Conservation (phyloP, 768 basidiomycete species). For the Trichaptum fuscoviolaceum region DNA sequence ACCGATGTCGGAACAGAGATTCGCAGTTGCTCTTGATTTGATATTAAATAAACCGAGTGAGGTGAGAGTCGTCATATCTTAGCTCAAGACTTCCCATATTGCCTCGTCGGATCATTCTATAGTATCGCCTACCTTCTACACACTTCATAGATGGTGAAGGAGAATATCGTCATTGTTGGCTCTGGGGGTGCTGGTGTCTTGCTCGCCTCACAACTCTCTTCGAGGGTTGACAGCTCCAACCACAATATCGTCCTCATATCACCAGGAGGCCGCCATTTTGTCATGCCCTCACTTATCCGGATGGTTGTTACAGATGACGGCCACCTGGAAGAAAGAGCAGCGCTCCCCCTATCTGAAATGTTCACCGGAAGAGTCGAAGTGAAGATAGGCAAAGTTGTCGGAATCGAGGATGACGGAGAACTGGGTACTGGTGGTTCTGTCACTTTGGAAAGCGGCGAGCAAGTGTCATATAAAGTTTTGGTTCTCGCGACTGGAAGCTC, state of each 20-base stretch:
- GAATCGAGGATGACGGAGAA: slow-evolving; percentile 1
- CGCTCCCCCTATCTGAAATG: slow-evolving; percentile 9
- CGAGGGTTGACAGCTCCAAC: slow-evolving; percentile 6
- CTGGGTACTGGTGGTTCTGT: slow-evolving; percentile 10
- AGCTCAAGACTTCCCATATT: no score
- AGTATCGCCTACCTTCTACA: background rate
- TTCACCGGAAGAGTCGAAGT: slow-evolving; percentile 11
- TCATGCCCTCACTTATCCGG: slow-evolving; percentile 7
- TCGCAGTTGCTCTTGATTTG: no score
- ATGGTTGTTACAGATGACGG: slow-evolving; percentile 11
- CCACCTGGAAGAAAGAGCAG: slow-evolving; percentile 8
- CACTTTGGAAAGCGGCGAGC: slow-evolving; percentile 14
- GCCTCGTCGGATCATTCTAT: no score
- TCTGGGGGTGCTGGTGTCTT: slow-evolving; percentile 10
- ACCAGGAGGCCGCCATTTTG: slow-evolving; percentile 4
- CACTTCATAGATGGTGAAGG: background rate
- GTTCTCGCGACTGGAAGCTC: slow-evolving; percentile 17
- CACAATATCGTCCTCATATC: slow-evolving; percentile 8
- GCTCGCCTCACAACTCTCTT: slow-evolving; percentile 8
- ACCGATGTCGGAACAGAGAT: no score
- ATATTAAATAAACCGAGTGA: no score
- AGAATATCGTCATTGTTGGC: slow-evolving; percentile 11
- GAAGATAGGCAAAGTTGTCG: slow-evolving; percentile 8
- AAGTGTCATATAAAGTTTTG: slow-evolving; percentile 15
- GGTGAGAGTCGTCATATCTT: no score